Evolutionary conservation across 2,329 filamentous ascomycete genomes (phyloP).

Genomic region (Pseudogymnoascus sp.): DNA sequence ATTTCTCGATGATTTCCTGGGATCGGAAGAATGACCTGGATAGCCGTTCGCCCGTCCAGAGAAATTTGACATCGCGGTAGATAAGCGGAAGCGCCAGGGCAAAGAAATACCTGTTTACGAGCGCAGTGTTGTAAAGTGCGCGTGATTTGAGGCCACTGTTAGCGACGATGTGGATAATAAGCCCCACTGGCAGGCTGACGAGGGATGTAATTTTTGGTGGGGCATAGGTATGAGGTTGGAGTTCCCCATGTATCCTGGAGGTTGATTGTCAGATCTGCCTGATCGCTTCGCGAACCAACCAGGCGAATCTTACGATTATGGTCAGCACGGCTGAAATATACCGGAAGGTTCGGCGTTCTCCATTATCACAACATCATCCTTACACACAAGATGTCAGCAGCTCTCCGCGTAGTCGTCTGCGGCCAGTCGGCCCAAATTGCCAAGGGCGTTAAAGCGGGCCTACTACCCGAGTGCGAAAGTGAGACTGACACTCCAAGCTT

Average conservation of each 20-base stretch:
- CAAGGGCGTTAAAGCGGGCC: slow-evolving; percentile 13
- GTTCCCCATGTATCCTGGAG: background rate
- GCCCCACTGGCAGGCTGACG: background rate
- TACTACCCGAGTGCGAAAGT: slow-evolving; percentile 19
- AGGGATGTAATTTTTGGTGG: background rate
- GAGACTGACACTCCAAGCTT: background rate
- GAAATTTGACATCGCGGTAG: background rate
- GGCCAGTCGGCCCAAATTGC: slow-evolving; percentile 13
- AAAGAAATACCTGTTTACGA: background rate
- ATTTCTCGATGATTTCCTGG: background rate
- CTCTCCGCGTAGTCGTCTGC: background rate
- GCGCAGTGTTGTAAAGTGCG: background rate
- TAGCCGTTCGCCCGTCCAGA: background rate
- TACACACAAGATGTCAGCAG: background rate
- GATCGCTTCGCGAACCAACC: background rate
- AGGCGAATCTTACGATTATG: background rate
- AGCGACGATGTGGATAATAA: background rate
- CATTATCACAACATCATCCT: background rate
- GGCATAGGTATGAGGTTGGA: background rate
- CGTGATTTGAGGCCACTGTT: background rate
- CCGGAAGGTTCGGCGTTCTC: background rate
- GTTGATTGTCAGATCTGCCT: background rate
- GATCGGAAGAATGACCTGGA: background rate
- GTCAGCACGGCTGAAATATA: background rate
- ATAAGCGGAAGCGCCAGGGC: background rate